These are phyloP conservation scores for Eucalyptus guilfoylei DNA, from an alignment of 345 rosid species.

Conservation along the genomic window DNA sequence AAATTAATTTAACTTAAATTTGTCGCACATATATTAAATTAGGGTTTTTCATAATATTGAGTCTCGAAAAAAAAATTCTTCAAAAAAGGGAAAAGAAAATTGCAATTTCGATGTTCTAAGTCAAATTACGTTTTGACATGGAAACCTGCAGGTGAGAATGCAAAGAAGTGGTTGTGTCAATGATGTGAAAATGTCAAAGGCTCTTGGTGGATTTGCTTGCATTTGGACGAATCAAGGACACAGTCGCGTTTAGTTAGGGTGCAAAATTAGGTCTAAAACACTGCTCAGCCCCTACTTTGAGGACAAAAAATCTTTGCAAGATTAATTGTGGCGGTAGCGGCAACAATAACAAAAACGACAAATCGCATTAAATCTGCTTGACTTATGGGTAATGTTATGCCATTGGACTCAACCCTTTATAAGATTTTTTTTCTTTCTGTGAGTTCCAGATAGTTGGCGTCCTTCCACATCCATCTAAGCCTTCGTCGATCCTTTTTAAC, in stretches of 20 bases:
- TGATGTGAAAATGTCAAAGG: background rate
- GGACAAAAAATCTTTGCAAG: fast-evolving
- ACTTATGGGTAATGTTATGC: background rate
- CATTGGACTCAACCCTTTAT: background rate
- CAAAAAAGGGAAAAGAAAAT: background rate
- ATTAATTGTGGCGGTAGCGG: fast-evolving
- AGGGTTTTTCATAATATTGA: background rate
- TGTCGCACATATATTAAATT: too few species aligned
- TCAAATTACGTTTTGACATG: background rate
- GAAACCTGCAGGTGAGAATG: background rate
- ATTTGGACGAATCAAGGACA: background rate
- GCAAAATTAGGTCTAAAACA: background rate
- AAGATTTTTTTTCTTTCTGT: fast-evolving
- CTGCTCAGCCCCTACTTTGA: fast-evolving
- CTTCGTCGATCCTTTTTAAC: background rate
- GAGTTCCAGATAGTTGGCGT: background rate
- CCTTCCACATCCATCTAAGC: background rate
- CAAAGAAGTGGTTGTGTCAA: background rate
- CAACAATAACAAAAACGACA: background rate
- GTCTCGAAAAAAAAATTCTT: too few species aligned
- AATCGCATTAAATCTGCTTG: background rate
- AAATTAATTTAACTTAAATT: too few species aligned
- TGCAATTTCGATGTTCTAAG: background rate
- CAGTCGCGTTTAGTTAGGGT: background rate
- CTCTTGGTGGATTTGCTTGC: background rate